Conservation (phyloP, 805 yeast genomes). For the Metschnikowia anglica region DNA sequence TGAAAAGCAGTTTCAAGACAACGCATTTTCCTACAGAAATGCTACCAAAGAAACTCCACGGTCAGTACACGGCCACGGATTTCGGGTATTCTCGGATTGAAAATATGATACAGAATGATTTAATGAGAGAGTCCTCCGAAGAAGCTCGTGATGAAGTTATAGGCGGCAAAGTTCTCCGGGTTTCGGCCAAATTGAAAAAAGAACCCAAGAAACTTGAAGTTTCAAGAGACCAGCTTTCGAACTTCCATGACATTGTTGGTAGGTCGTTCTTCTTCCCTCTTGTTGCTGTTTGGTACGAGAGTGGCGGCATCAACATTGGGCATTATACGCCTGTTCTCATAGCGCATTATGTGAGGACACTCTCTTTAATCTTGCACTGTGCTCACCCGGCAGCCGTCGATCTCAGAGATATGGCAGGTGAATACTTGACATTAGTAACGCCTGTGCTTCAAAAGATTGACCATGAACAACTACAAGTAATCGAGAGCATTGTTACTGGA, state of each 20-base stretch:
- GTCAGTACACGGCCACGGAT: conserved; percentile 35
- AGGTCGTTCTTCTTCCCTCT: conserved; percentile 54
- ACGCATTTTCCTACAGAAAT: conserved; percentile 36
- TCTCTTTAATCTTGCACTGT: conserved; percentile 55
- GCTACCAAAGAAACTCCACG: conserved; percentile 50
- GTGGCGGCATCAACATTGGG: conserved; percentile 49
- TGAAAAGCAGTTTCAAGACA: conserved; percentile 35
- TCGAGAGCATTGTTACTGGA: conserved; percentile 42
- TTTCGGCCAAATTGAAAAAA: conserved; percentile 37
- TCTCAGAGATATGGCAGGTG: conserved; percentile 56
- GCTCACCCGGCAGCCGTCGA: conserved; percentile 56
- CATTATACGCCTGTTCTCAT: conserved; percentile 52
- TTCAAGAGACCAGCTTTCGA: conserved; percentile 25
- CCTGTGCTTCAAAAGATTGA: conserved; percentile 24
- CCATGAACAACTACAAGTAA: conserved; percentile 32
- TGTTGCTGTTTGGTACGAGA: conserved; percentile 50
- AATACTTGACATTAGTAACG: conserved; percentile 41
- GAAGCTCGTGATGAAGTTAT: conserved; percentile 32
- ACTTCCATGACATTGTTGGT: conserved; percentile 41
- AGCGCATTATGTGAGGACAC: conserved; percentile 59
- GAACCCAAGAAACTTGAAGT: conserved; percentile 5
- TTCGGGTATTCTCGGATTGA: conserved; percentile 20
- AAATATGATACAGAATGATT: conserved; percentile 30
- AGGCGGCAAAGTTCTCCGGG: conserved; percentile 44
- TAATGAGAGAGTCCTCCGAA: conserved; percentile 33